Conservation (phyloP, 140 eudicot genomes). For the Cichorium intybus region DNA sequence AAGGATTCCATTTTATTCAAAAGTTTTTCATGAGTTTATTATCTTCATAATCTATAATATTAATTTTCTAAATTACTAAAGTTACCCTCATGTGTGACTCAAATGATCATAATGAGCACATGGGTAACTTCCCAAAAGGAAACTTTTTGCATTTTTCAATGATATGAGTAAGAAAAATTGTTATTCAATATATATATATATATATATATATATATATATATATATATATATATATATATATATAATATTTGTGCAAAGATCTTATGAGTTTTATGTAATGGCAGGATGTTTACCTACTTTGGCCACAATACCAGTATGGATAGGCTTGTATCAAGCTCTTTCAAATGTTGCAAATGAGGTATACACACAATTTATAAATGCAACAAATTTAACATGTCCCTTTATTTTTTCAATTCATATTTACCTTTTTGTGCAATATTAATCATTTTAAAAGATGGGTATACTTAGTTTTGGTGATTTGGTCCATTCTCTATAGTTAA, state of each 20-base stretch:
- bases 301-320: conserved; percentile 99
- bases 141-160: background rate
- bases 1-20: conserved; percentile 9
- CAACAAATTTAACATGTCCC: background rate
- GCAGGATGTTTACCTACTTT: conserved; percentile 97
- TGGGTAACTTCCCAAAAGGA: too few relatives aligned
- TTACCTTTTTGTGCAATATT: conserved; percentile 3
- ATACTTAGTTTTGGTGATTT: conserved; percentile 11
- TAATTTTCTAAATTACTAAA: background rate
- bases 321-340: conserved; percentile 98
- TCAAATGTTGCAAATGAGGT: conserved; percentile 99
- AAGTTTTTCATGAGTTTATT: background rate
- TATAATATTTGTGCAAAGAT: conserved; percentile 12
- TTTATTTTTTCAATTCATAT: background rate
- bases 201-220: conserved; percentile 1
- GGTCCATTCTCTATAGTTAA: conserved; percentile 1
- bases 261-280: conserved; percentile 12
- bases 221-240: background rate
- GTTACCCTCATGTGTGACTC: too few relatives aligned
- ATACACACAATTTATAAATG: conserved; percentile 8
- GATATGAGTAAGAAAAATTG: background rate
- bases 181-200: conserved; percentile 1
- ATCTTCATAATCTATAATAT: background rate
- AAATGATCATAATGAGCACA: too few relatives aligned
- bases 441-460: conserved; percentile 6